Conservation (phyloP, 768 basidiomycete species). For the Podaxis sp. region DNA sequence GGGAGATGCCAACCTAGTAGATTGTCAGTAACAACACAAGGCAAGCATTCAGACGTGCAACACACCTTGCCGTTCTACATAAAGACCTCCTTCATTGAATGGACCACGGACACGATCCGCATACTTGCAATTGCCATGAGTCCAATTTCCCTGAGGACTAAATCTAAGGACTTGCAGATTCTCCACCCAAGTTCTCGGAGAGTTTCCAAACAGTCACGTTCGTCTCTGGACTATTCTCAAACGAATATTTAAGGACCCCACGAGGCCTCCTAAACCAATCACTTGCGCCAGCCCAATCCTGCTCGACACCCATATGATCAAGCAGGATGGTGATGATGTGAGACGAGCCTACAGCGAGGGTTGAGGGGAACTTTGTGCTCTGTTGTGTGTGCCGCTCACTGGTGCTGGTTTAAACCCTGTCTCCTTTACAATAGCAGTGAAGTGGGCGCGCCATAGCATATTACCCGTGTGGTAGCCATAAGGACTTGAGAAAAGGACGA, state of each 20-base stretch:
- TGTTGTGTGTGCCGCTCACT: conserved; percentile 30
- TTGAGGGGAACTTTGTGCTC: conserved; percentile 30
- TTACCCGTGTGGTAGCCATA: conserved; percentile 51
- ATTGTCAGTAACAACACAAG: not conserved
- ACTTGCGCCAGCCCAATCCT: conserved; percentile 36
- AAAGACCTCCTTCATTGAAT: conserved; percentile 58
- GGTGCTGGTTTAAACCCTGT: conserved; percentile 36
- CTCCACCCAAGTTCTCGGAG: conserved; percentile 45
- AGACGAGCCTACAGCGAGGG: conserved; percentile 23
- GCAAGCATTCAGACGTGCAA: not conserved
- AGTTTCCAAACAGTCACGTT: conserved; percentile 45
- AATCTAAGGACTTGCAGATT: conserved; percentile 26
- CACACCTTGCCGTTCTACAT: conserved; percentile 47
- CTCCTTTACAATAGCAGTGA: conserved; percentile 41
- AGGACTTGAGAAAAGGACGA: conserved; percentile 43
- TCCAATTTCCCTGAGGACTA: not conserved
- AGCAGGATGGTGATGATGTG: conserved; percentile 48
- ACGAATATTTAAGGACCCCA: conserved; percentile 43
- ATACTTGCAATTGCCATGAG: conserved; percentile 26
- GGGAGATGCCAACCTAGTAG: conserved; percentile 53
- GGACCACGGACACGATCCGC: conserved; percentile 46
- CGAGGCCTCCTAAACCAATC: conserved; percentile 45
- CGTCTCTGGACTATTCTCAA: conserved; percentile 35
- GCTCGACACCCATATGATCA: conserved; percentile 52
- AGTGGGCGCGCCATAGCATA: conserved; percentile 48